A percentile compares a stretch with the other conserved stretches of the same genome.
Evolutionary conservation across 164 flowering plant genomes (phyloP).

Genomic region (Berberis vulgaris): DNA sequence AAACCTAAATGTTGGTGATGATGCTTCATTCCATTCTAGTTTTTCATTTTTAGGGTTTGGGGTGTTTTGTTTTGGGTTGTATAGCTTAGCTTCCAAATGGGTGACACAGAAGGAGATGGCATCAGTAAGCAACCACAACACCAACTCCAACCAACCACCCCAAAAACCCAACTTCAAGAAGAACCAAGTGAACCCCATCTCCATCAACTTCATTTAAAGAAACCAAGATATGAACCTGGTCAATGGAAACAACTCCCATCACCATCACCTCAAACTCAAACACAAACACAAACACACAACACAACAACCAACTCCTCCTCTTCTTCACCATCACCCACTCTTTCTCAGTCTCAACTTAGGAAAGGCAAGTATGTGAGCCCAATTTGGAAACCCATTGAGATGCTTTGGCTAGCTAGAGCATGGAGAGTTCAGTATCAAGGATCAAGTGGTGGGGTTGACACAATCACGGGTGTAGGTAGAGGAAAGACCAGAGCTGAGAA

Average conservation of each 20-base stretch:
- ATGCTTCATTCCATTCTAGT: not conserved
- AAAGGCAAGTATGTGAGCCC: slow-evolving; percentile 78
- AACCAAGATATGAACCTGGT: no score
- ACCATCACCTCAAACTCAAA: slow-evolving; percentile 26
- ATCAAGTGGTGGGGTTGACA: not conserved
- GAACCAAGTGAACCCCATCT: slow-evolving; percentile 20
- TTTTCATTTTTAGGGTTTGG: not conserved
- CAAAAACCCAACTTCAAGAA: slow-evolving; percentile 5
- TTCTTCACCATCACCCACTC: slow-evolving; percentile 27
- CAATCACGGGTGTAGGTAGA: not conserved
- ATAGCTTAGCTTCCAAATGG: slow-evolving; percentile 16
- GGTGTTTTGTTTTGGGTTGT: not conserved
- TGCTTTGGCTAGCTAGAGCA: slow-evolving; percentile 71
- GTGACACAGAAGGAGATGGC: slow-evolving; percentile 33
- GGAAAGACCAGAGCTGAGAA: slow-evolving; percentile 69
- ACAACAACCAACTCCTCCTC: slow-evolving; percentile 41
- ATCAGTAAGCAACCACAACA: slow-evolving; percentile 22
- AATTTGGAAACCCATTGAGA: slow-evolving; percentile 77
- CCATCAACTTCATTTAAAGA: slow-evolving; percentile 1
- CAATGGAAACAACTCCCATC: slow-evolving; percentile 6
- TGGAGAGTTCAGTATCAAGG: slow-evolving; percentile 58
- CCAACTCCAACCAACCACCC: slow-evolving; percentile 18
- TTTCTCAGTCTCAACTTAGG: slow-evolving; percentile 30
- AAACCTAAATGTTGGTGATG: not conserved
- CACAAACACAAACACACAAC: not conserved